A percentile compares a stretch with the other conserved stretches of the same genome.
phyloP scores from a whole-genome alignment of 1,139 yeast species.

The Scheffersomyces insectosa region DNA sequence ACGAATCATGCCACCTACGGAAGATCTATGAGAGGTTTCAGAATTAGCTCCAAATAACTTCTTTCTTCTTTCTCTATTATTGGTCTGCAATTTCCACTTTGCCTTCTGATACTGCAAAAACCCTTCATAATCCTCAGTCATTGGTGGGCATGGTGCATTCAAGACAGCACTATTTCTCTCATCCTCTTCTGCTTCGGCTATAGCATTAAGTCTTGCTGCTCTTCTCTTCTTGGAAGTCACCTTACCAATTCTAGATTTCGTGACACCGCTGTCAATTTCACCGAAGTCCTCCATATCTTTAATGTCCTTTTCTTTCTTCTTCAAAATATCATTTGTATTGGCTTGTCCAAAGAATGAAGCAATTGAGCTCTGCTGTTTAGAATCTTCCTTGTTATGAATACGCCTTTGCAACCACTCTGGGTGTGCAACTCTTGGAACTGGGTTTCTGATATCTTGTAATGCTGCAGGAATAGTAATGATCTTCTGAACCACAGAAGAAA shows the following conservation, averaged over 20 bases:
- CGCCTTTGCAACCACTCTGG: constrained; percentile 88
- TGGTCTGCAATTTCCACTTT: constrained; percentile 79
- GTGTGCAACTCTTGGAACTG: constrained; percentile 91
- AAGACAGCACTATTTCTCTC: constrained; percentile 44
- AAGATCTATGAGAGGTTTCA: constrained; percentile 46
- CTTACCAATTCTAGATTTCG: constrained; percentile 46
- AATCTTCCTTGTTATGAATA: constrained; percentile 61
- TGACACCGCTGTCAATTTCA: constrained; percentile 22
- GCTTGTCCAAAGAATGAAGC: constrained; percentile 54
- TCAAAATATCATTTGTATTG: constrained; percentile 28
- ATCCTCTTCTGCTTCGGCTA: constrained; percentile 43
- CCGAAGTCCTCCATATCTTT: constrained; percentile 85
- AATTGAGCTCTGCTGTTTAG: constrained; percentile 69
- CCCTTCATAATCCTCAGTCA: constrained; percentile 70
- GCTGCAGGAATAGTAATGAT: constrained; percentile 98
- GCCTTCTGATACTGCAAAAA: constrained; percentile 80
- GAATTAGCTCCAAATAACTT: constrained; percentile 73
- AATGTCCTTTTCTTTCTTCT: constrained; percentile 25
- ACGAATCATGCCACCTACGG: constrained; percentile 69
- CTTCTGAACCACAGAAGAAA: constrained; percentile 91
- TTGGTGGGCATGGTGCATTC: constrained; percentile 65
- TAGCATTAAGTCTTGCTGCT: constrained; percentile 19
- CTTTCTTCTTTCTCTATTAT: constrained; percentile 68
- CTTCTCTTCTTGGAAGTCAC: constrained; percentile 49
- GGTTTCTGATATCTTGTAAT: constrained; percentile 82